Percentiles rank a stretch among this genome's conserved stretches.
These are phyloP conservation scores for Paraconiothyrium brasiliense DNA, from an alignment of 2,329 filamentous ascomycete species.

Conservation along the genomic window DNA sequence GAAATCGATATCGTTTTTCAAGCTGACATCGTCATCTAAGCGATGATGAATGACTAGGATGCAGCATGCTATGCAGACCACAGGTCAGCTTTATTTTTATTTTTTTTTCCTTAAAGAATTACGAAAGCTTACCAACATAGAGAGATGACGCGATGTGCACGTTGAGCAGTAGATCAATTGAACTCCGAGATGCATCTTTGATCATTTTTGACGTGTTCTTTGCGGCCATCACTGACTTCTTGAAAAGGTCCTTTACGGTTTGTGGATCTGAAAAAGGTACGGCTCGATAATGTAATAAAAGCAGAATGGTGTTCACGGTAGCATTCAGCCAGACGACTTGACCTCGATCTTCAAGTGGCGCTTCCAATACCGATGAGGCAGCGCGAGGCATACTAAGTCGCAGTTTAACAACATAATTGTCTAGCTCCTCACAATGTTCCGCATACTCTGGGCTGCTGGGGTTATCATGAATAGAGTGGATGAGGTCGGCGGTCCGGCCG, in stretches of 20 bases:
- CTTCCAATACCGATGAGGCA: conserved; percentile 34
- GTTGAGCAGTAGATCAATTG: conserved; percentile 36
- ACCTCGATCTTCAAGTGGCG: conserved; percentile 25
- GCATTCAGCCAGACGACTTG: conserved; percentile 40
- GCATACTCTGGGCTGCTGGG: conserved; percentile 34
- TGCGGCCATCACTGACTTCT: conserved; percentile 34
- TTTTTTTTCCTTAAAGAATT: too few species aligned
- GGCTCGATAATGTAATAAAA: conserved; percentile 38
- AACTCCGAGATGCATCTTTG: conserved; percentile 39
- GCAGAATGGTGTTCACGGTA: conserved; percentile 32
- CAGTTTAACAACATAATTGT: conserved; percentile 35
- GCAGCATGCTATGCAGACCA: conserved; percentile 20
- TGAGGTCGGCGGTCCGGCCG: conserved; percentile 36
- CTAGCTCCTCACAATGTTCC: conserved; percentile 36
- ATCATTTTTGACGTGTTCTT: conserved; percentile 36
- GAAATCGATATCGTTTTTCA: conserved; percentile 38
- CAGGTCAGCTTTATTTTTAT: not conserved
- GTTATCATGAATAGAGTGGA: conserved; percentile 38
- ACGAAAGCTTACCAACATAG: conserved; percentile 26
- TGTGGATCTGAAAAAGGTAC: conserved; percentile 5
- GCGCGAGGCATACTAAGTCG: conserved; percentile 37
- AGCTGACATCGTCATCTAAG: conserved; percentile 28
- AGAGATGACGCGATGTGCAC: conserved; percentile 33
- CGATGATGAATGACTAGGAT: conserved; percentile 42
- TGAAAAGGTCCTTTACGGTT: conserved; percentile 21